These are phyloP conservation scores for Quercus phellos DNA, from an alignment of 331 rosid genomes.

Conservation along the genomic window DNA sequence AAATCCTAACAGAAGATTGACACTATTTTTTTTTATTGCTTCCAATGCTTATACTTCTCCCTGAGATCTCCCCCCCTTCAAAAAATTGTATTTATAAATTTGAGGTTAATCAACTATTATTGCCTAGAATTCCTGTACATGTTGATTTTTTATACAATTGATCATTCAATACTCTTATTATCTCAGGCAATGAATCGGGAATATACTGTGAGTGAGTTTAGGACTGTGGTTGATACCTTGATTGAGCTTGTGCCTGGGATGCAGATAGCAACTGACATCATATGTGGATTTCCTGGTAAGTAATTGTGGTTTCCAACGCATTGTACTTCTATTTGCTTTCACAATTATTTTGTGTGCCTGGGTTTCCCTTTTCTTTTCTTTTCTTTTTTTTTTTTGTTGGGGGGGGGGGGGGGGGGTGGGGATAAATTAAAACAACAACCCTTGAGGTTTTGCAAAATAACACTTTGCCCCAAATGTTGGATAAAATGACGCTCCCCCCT, in stretches of 20 bases:
- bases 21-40: neutral
- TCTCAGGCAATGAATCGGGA: constrained; percentile 97
- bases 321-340: constrained; percentile 3
- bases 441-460: no score
- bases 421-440: no score
- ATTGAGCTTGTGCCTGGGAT: constrained; percentile 93
- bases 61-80: no score
- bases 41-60: neutral
- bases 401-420: no score
- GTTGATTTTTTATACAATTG: constrained; percentile 5
- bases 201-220: constrained; percentile 84
- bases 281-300: constrained; percentile 99
- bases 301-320: constrained; percentile 1
- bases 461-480: no score
- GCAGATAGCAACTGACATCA: constrained; percentile 98
- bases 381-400: neutral
- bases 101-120: neutral
- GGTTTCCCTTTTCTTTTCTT: neutral
- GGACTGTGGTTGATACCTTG: constrained; percentile 90
- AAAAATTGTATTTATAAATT: neutral
- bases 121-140: constrained; percentile 9
- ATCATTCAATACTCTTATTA: constrained; percentile 22
- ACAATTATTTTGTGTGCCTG: neutral
- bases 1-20: constrained; percentile 23
- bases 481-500: no score